phyloP scores from a whole-genome alignment of 352 stramenopile genomes.

The Globisporangium orthogonon region DNA sequence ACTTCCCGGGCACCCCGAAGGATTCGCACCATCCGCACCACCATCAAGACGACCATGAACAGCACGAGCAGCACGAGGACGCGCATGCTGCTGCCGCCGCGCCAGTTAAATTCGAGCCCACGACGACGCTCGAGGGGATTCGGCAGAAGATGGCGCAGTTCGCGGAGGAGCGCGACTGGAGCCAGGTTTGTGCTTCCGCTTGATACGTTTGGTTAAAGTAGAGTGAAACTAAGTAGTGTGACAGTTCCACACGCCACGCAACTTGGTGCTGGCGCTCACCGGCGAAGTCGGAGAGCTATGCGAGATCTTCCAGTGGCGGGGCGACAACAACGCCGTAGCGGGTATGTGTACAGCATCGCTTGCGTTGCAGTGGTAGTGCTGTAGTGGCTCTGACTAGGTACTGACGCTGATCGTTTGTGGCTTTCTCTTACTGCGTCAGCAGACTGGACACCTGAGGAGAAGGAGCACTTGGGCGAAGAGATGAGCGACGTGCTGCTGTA shows the following conservation, averaged over 20 bases:
- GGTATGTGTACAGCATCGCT: constrained; percentile 25
- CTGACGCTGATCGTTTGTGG: background rate
- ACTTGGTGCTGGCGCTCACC: constrained; percentile 91
- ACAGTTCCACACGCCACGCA: constrained; percentile 77
- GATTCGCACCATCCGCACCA: constrained; percentile 4
- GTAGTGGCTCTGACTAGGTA: background rate
- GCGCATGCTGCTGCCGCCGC: background rate
- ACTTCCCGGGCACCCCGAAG: constrained; percentile 14
- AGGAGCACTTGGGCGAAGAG: constrained; percentile 93
- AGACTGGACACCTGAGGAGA: constrained; percentile 74
- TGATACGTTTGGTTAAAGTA: background rate
- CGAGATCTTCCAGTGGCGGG: constrained; percentile 94
- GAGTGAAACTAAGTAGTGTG: no score
- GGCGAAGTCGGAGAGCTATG: constrained; percentile 94
- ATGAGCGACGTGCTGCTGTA: constrained; percentile 97
- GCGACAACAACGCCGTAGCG: constrained; percentile 42
- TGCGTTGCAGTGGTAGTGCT: background rate
- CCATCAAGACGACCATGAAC: background rate
- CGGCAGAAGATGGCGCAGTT: constrained; percentile 48
- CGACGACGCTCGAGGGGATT: constrained; percentile 47
- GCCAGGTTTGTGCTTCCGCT: constrained; percentile 24
- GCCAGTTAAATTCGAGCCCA: constrained; percentile 38
- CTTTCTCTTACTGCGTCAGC: background rate
- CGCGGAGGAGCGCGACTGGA: constrained; percentile 56
- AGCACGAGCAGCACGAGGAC: background rate